phyloP scores from a whole-genome alignment of 1,284 basidiomycete species.

The Cutaneotrichosporon sp. region DNA sequence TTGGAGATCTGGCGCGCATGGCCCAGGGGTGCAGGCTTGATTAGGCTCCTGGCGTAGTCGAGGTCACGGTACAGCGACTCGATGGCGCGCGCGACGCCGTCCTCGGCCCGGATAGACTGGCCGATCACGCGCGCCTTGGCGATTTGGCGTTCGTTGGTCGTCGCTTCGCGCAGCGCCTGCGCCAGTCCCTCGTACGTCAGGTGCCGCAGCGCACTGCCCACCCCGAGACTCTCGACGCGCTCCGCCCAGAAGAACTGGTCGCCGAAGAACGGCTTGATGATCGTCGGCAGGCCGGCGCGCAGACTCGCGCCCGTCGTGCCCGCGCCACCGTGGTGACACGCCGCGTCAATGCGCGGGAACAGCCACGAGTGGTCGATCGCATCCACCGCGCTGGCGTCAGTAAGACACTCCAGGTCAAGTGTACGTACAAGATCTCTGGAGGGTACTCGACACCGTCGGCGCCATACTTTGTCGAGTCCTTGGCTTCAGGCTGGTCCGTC shows the following conservation, averaged over 20 bases:
- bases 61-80: slow-evolving; percentile 89
- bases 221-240: slow-evolving; percentile 84
- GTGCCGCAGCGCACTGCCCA: slow-evolving; percentile 78
- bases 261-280: slow-evolving; percentile 96
- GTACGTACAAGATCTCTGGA: slow-evolving; percentile 58
- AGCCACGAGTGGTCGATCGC: slow-evolving; percentile 97
- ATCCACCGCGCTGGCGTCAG: slow-evolving; percentile 55
- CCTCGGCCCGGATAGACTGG: slow-evolving; percentile 81
- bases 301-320: slow-evolving; percentile 92
- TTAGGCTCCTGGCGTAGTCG: slow-evolving; percentile 75
- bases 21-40: slow-evolving; percentile 54
- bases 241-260: slow-evolving; percentile 97
- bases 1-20: neutral
- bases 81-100: slow-evolving; percentile 79
- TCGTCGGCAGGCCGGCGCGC: slow-evolving; percentile 65
- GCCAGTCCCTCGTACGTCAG: slow-evolving; percentile 71
- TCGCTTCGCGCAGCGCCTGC: slow-evolving; percentile 71
- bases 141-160: slow-evolving; percentile 81
- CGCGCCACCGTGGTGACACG: slow-evolving; percentile 95
- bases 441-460: slow-evolving; percentile 55
- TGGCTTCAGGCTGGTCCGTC: slow-evolving; percentile 20
- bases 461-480: slow-evolving; percentile 24
- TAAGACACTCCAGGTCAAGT: neutral
- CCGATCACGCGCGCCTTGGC: slow-evolving; percentile 74
- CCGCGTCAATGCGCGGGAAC: slow-evolving; percentile 87